Percentiles rank a stretch among this genome's conserved stretches.
These are phyloP conservation scores for Cyamopsis tetragonoloba DNA, from an alignment of 306 rosid species.

Conservation along the genomic window DNA sequence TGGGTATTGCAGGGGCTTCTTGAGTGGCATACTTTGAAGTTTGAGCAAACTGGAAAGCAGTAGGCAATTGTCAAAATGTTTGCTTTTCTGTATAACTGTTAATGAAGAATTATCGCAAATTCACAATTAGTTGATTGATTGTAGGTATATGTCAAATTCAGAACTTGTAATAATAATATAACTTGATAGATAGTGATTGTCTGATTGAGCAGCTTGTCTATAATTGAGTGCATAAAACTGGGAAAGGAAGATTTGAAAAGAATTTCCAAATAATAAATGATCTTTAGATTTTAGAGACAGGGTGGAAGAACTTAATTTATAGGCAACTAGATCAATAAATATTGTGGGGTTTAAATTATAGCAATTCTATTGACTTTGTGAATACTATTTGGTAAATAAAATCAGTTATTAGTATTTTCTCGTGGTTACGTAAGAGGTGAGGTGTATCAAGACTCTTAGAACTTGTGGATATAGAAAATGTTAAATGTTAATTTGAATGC, in stretches of 20 bases:
- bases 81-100: neutral
- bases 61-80: neutral
- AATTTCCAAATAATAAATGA: neutral
- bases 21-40: constrained; percentile 51
- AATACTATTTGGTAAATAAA: neutral
- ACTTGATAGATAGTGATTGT: no score
- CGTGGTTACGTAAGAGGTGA: neutral
- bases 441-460: neutral
- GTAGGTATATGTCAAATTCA: constrained; percentile 1
- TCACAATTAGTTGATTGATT: neutral
- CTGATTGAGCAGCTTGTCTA: neutral
- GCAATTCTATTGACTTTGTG: neutral
- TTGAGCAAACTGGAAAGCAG: constrained; percentile 25
- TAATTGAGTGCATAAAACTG: neutral
- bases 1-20: constrained; percentile 66
- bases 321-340: constrained; percentile 7
- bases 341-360: neutral
- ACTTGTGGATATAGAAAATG: neutral
- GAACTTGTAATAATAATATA: constrained; percentile 11
- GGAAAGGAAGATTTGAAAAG: neutral
- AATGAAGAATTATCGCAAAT: neutral
- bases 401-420: neutral
- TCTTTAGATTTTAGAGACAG: no score
- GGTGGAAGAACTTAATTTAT: neutral
- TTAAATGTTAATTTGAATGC: neutral